A percentile compares a stretch with the other conserved stretches of the same genome.
Evolutionary conservation across 2,329 filamentous ascomycete species (phyloP).

Genomic region (Colletotrichum nymphaeae): DNA sequence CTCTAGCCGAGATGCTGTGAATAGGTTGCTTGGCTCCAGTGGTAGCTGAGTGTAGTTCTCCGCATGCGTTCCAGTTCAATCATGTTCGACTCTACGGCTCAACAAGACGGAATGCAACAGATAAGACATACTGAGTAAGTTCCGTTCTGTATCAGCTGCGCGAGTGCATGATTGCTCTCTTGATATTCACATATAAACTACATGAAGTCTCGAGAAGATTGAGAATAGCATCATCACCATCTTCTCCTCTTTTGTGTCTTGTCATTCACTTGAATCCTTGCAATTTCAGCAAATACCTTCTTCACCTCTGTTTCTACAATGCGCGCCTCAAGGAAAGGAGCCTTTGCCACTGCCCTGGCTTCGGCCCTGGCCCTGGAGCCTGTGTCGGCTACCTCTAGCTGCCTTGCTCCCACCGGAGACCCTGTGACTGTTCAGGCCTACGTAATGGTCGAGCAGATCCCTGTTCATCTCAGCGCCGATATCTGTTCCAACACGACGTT

Average conservation of each 20-base stretch:
- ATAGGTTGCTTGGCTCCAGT: background rate
- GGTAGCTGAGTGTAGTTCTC: background rate
- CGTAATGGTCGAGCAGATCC: slow-evolving; percentile 1
- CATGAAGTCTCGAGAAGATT: background rate
- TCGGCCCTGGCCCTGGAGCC: background rate
- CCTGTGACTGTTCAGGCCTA: background rate
- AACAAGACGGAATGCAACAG: background rate
- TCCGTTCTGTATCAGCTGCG: background rate
- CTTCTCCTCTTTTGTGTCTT: background rate
- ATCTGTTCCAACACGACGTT: slow-evolving; percentile 21
- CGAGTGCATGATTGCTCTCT: background rate
- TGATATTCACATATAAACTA: background rate
- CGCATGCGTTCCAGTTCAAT: background rate
- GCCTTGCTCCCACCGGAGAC: background rate
- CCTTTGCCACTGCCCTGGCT: background rate
- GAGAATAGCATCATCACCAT: background rate
- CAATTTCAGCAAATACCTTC: background rate
- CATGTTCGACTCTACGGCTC: background rate
- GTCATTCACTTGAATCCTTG: background rate
- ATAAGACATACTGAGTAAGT: background rate
- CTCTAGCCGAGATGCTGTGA: background rate
- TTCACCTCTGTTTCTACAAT: background rate
- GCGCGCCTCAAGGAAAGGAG: background rate
- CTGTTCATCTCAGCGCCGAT: slow-evolving; percentile 1
- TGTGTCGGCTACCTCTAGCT: background rate